These are phyloP conservation scores for Diddensiella santjacobensis DNA, from an alignment of 805 yeast genomes.

Conservation along the genomic window DNA sequence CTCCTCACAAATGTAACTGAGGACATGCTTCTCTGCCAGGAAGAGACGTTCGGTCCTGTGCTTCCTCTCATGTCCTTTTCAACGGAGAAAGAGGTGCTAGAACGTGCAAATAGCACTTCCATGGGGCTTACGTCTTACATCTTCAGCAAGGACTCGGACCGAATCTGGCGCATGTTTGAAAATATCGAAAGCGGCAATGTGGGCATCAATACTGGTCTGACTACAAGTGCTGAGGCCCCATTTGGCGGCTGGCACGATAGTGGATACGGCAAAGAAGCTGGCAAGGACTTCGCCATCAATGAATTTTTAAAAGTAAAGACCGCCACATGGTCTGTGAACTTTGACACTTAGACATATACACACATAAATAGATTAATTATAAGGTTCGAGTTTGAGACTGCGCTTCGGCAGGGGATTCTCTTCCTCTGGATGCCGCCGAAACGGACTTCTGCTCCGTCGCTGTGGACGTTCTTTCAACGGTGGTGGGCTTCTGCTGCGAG, in stretches of 20 bases:
- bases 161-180: conserved; percentile 60
- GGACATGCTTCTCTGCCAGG: conserved; percentile 62
- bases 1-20: conserved; percentile 68
- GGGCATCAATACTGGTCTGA: conserved; percentile 71
- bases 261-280: conserved; percentile 80
- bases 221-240: conserved; percentile 62
- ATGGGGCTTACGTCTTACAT: conserved; percentile 77
- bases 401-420: neutral
- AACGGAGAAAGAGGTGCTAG: conserved; percentile 63
- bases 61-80: conserved; percentile 63
- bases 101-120: conserved; percentile 64
- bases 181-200: conserved; percentile 63
- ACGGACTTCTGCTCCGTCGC: too few relatives aligned
- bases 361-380: neutral
- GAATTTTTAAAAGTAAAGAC: conserved; percentile 84
- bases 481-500: too few relatives aligned
- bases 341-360: neutral
- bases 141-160: conserved; percentile 52
- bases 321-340: conserved; percentile 40
- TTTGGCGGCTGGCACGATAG: conserved; percentile 79
- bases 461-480: too few relatives aligned
- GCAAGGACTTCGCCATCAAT: conserved; percentile 74
- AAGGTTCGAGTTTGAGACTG: neutral
- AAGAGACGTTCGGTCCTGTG: conserved; percentile 90
- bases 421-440: too few relatives aligned